A percentile compares a stretch with the other conserved stretches of the same genome.
Evolutionary conservation across 208 protist species (phyloP).

Genomic region (Trypanosoma congolense): DNA sequence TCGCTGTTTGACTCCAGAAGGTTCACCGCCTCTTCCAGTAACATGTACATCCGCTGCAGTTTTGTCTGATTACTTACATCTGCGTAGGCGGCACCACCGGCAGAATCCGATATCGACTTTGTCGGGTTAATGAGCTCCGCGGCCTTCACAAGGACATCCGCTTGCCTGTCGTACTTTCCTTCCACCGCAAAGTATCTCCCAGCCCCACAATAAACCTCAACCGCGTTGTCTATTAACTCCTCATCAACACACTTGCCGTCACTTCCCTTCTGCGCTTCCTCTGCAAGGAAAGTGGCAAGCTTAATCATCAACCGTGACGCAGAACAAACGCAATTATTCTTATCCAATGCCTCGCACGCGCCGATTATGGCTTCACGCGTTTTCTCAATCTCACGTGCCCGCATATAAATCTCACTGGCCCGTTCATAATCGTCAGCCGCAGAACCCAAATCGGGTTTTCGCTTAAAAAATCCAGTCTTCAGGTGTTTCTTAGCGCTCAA

Average conservation of each 20-base stretch:
- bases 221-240: constrained; percentile 8
- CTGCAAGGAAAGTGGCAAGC: constrained; percentile 29
- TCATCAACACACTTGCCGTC: not conserved
- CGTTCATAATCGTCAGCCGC: constrained; percentile 67
- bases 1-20: constrained; percentile 47
- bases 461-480: constrained; percentile 45
- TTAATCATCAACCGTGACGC: constrained; percentile 47
- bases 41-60: constrained; percentile 6
- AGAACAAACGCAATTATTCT: constrained; percentile 41
- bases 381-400: constrained; percentile 30
- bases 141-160: constrained; percentile 17
- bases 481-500: constrained; percentile 44
- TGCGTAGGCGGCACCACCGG: not conserved
- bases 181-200: constrained; percentile 14
- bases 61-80: constrained; percentile 25
- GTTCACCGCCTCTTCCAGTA: constrained; percentile 26
- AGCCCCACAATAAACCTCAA: constrained; percentile 27
- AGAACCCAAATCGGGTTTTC: constrained; percentile 47
- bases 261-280: constrained; percentile 9
- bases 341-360: constrained; percentile 39
- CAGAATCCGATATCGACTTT: constrained; percentile 16
- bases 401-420: constrained; percentile 63
- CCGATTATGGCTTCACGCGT: constrained; percentile 35
- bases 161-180: constrained; percentile 20
- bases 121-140: constrained; percentile 18